Evolutionary conservation across 169 alveolate species (phyloP).

Genomic region (Theileria orientalis): DNA sequence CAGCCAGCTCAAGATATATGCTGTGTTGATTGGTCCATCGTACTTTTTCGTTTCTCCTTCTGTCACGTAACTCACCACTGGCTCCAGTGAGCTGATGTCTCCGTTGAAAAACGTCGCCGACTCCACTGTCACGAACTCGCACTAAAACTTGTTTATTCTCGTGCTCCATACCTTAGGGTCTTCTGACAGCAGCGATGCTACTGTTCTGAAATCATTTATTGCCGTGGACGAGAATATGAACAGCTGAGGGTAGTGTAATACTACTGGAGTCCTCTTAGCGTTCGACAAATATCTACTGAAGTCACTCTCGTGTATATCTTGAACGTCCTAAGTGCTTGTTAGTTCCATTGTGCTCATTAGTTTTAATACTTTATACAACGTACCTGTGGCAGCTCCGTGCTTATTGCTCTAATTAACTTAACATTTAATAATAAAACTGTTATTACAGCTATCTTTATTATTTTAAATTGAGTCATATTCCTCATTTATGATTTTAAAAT

Average conservation of each 20-base stretch:
- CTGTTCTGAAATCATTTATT: slow-evolving; percentile 23
- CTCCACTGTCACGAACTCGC: slow-evolving; percentile 47
- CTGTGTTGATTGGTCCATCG: slow-evolving; percentile 22
- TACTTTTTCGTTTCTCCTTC: slow-evolving; percentile 23
- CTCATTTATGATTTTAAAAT: too few species aligned
- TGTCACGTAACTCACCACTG: slow-evolving; percentile 41
- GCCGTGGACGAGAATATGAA: slow-evolving; percentile 9
- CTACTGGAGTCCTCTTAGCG: slow-evolving; percentile 33
- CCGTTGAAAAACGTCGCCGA: slow-evolving; percentile 18
- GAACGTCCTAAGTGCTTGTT: slow-evolving; percentile 21
- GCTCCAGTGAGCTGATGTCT: slow-evolving; percentile 32
- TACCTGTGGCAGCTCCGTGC: not conserved
- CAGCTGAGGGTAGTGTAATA: slow-evolving; percentile 45
- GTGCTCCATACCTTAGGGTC: slow-evolving; percentile 24
- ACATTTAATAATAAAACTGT: too few species aligned
- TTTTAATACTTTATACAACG: not conserved
- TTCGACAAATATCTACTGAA: slow-evolving; percentile 29
- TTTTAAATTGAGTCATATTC: too few species aligned
- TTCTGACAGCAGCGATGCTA: slow-evolving; percentile 26
- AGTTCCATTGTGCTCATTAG: too few species aligned
- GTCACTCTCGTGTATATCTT: slow-evolving; percentile 25
- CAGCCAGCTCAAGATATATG: slow-evolving; percentile 46
- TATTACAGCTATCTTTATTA: too few species aligned
- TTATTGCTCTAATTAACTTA: too few species aligned
- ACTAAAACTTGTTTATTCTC: slow-evolving; percentile 7